Conservation (phyloP, 768 basidiomycete species). For the Phallus indusiatus region DNA sequence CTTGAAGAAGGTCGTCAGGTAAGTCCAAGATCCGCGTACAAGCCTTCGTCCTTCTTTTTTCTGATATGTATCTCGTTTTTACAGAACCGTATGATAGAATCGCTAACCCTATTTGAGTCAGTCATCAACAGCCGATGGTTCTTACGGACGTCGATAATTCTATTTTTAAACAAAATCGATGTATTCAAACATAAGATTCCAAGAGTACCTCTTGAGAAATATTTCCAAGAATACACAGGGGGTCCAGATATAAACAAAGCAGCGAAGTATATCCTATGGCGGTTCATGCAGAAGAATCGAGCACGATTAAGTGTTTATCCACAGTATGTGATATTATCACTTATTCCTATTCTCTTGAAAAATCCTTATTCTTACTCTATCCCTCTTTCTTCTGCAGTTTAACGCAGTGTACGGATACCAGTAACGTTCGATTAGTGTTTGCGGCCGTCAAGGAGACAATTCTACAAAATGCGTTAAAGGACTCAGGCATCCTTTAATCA, state of each 20-base stretch:
- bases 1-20: constrained; percentile 42
- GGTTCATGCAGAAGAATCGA: constrained; percentile 87
- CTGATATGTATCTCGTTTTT: neutral
- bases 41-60: neutral
- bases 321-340: constrained; percentile 44
- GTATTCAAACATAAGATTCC: constrained; percentile 63
- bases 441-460: constrained; percentile 93
- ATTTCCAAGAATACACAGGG: constrained; percentile 85
- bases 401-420: constrained; percentile 85
- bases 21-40: neutral
- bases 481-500: constrained; percentile 67
- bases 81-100: constrained; percentile 35
- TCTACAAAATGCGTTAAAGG: constrained; percentile 76
- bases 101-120: constrained; percentile 63
- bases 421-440: constrained; percentile 73
- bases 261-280: constrained; percentile 89
- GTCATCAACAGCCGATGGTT: constrained; percentile 81
- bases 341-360: neutral
- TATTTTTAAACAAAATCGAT: constrained; percentile 67
- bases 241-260: constrained; percentile 89
- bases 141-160: constrained; percentile 22
- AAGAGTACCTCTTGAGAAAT: constrained; percentile 64
- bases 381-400: constrained; percentile 46
- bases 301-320: constrained; percentile 83
- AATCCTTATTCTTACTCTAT: too few species aligned